Evolutionary conservation across 805 yeast species (phyloP), one percentile per base, ranked within the genome.

Genomic region (Candida nemodendra): DNA sequence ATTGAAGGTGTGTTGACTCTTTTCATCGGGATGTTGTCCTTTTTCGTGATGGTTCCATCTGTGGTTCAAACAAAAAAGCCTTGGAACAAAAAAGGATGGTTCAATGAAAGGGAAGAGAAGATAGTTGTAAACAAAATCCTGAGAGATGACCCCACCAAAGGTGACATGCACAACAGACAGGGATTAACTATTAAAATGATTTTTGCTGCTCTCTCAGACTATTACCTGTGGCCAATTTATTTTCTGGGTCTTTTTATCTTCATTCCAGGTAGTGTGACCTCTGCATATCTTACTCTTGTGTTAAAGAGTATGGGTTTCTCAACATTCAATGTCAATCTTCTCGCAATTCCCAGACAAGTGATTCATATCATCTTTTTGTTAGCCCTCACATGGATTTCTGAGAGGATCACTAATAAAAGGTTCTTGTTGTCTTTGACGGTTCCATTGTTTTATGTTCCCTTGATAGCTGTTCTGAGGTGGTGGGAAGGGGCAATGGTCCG

Each of bases 111-210:
- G 29, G 81, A 79, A 42, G 76, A 73, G 54, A 70, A 72, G 40
- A 76, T 79, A 36, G 60, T 78, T 24, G 81, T 77, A 35, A 78
- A 78, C 51, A 62, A 76, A 41, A 68, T 79, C 2, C 55, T 79
- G 34, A 59, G 83, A 44, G 84, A 80, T 52, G 85, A 80, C 50
- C 84, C 84, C 18, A 47, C 68, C 7, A 68, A 68, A 45, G 83
- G 84, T 17, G 82, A 76, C 44, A 77, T 78, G 84, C 68, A 78
- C 52, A 79, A 79, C 51, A 65, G 82, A 52, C 74, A 74, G 47
- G 78, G 79, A 4, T 54, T 80, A 14, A 55, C 68, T 3, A 45
- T 62, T 4, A 64, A 53, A 31, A 66, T 62, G 55, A 45, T 80
- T 13, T 54, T 61, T 47, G 48, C 59, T 15, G 60, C 76, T 3